Evolutionary conservation across 371 early-diverging fungal genomes (phyloP), one percentile per base, ranked within the genome.

Genomic region (Fennellomyces sp.): DNA sequence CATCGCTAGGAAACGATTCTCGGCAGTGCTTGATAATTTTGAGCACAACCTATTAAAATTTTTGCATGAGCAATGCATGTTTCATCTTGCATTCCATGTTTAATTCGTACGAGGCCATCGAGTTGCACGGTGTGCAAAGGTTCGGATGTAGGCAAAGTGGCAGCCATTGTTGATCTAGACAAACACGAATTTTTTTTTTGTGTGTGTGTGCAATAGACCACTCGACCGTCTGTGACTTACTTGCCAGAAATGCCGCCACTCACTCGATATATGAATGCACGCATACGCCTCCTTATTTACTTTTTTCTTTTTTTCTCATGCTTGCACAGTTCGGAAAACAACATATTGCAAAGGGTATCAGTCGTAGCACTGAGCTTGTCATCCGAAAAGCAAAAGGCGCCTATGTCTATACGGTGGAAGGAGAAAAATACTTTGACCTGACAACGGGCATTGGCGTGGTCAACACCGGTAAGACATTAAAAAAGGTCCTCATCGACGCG

Each of bases 11-110:
- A 61, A 80, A 84, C 52, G 81, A 78, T 73, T 94, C 94, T 55
- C 93, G 87, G 75, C 94, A 89, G 80, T 97, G 97, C 84, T 98
- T 97, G 71, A 93, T 87, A 76, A 98, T 96, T 83, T 97, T 95
- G 59, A 97, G 81, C 30, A 95, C 88, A 61, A 90, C 94, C 89
- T 89, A 70, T 31, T 19, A 49, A 61, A 52, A 60, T 21, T 15
- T 48, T 17, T 45, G 29, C n/a, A 66, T 36, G 25, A 49, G 11
- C 33, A 42, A 27, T 21, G 30, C 39, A 19, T 19, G 17, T 52
- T 29, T 36, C 47, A 29, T 52, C 33, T 13, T 58, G 5, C 45
- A 10, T 42, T 45, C 36, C 21, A 15, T 49, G 31, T 10, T 55
- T 48, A 25, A 15, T 15, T 42, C 50, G 69, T 82, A 85, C 86